Evolutionary conservation across 169 alveolate genomes (phyloP).

Genomic region (Eimeria sp.): DNA sequence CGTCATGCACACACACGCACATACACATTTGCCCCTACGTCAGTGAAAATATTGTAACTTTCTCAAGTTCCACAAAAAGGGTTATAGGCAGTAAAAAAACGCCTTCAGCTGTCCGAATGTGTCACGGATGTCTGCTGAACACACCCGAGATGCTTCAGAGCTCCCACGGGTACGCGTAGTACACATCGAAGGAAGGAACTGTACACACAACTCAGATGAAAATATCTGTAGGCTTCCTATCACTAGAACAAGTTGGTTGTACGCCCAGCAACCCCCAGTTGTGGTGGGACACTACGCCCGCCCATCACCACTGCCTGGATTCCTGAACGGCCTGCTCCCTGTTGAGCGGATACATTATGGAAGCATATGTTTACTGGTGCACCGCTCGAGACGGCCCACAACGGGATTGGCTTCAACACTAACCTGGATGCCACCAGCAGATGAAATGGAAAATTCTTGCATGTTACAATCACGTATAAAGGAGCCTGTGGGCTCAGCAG

Average conservation of each 20-base stretch:
- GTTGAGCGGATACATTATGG: not conserved
- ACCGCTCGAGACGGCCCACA: not conserved
- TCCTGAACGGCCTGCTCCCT: not conserved
- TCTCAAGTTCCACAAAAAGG: not conserved
- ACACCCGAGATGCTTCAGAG: not conserved
- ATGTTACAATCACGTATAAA: not conserved
- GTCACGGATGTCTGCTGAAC: not conserved
- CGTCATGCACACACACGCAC: not conserved
- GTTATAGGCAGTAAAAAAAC: not conserved
- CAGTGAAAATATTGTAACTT: not conserved
- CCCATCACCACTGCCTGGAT: not conserved
- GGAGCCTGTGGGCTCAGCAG: not conserved
- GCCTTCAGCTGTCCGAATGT: not conserved
- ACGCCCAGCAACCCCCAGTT: not conserved
- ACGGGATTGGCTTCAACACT: not conserved
- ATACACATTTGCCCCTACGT: not conserved
- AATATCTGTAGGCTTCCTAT: no score
- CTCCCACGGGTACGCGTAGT: not conserved
- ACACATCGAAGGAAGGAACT: not conserved
- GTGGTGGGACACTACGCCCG: not conserved
- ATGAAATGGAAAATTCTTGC: not conserved
- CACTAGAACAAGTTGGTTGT: no score
- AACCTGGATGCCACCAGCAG: not conserved
- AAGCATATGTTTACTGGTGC: not conserved
- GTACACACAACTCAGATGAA: no score